Percentiles rank a stretch among this genome's conserved stretches.
These are phyloP conservation scores for Solanum hybrid DNA, from an alignment of 305 asterid species.

Conservation along the genomic window DNA sequence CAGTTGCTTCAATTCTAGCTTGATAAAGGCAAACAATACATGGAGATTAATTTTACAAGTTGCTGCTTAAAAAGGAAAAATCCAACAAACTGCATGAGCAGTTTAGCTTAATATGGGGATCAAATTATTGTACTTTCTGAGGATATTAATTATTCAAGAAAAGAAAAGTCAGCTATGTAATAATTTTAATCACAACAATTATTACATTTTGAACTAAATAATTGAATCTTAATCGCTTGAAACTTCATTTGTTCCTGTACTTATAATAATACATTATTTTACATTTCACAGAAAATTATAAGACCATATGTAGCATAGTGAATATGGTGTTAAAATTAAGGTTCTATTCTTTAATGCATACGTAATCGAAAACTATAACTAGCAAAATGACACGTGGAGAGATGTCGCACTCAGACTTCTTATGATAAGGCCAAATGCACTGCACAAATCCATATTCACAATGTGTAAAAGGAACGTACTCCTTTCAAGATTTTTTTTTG, in stretches of 20 bases:
- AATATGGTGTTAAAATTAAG: neutral
- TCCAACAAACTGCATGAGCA: slow-evolving; percentile 1
- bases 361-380: neutral
- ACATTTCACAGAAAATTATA: neutral
- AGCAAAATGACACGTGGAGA: neutral
- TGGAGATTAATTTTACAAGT: neutral
- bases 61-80: neutral
- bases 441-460: neutral
- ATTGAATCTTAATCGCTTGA: neutral
- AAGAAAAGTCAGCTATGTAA: neutral
- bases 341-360: neutral
- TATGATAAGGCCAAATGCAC: neutral
- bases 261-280: neutral
- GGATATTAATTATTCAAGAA: neutral
- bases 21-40: neutral
- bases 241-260: neutral
- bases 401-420: neutral
- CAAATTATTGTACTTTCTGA: neutral
- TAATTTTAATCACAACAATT: neutral
- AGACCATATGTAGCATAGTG: neutral
- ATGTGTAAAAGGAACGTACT: neutral
- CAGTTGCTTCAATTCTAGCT: neutral
- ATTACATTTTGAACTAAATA: neutral
- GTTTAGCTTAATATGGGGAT: neutral
- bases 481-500: neutral